Base-by-base conservation (phyloP, 306 rosid genomes). In the Trifolium fragiferum region DNA sequence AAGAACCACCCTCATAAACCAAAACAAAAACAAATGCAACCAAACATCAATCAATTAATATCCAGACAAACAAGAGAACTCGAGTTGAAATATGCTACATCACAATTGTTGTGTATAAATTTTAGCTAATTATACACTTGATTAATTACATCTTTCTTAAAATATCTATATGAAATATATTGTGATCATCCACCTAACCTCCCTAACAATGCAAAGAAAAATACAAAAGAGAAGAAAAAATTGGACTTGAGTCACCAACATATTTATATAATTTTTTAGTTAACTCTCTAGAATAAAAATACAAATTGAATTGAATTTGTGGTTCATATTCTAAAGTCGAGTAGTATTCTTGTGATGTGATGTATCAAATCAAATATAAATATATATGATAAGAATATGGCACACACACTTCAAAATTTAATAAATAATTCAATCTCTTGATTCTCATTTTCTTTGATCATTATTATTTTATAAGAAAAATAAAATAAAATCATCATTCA, bases 261-360 rank as follows among this genome's bases (percentile, higher is more conserved):
- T 49, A 49, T 6, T 15, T 35, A 35, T 5, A 5, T 33, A 25
- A 25, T 25, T 37, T 37, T 6, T 37, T 8, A 49, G 6, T 49
- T 49, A 15, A 41, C 12, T 37, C 47, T 66, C 18, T 37, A 65
- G 44, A 53, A 30, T 7, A 57, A 19, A 27, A 16, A 33, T 10
- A 21, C 9, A 57, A 20, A 54, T 7, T 30, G 4, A 60, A 16
- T 60, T 49, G 68, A 0, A 38, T 68, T 35, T 69, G 80, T 68
- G 76, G 73, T 68, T 51, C 38, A 32, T 50, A 74, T 68, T 49
- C 55, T n/a, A 49, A 49, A 49, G 55, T 49, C 7, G 9, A 49
- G 25, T 44, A 5, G 60, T 23, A 21, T 37, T 33, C 54, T 59
- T 46, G 43, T 46, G 75, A 70, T 35, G 75, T 71, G 72, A 64